These are phyloP conservation scores for Parmelia sp. DNA, from an alignment of 495 filamentous ascomycete genomes.

Conservation along the genomic window DNA sequence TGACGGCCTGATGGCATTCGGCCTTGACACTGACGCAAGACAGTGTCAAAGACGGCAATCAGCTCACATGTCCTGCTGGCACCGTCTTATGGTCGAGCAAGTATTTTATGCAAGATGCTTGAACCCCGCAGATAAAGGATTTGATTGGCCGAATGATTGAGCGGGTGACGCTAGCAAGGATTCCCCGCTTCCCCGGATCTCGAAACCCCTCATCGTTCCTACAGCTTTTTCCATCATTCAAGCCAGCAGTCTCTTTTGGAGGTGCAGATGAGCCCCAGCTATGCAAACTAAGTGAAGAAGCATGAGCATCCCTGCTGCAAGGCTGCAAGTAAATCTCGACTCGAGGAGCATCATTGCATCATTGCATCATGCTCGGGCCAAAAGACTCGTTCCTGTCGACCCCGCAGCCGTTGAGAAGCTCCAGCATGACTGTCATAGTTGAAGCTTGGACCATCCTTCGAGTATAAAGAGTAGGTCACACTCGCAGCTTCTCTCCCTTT, in stretches of 20 bases:
- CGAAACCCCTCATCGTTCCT: not conserved
- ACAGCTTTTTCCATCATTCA: not conserved
- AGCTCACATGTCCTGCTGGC: too few species aligned
- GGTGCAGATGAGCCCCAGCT: not conserved
- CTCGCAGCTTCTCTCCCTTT: not conserved
- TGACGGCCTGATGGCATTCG: too few species aligned
- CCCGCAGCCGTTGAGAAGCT: not conserved
- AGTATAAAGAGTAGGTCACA: constrained; percentile 5
- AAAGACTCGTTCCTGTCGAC: constrained; percentile 5
- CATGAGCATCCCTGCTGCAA: too few species aligned
- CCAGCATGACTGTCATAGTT: not conserved
- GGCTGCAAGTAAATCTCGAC: not conserved
- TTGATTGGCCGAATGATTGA: not conserved
- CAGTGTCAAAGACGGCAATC: too few species aligned
- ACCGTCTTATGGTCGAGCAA: too few species aligned
- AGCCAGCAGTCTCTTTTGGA: not conserved
- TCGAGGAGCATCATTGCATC: too few species aligned
- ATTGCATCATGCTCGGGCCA: constrained; percentile 2
- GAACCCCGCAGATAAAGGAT: not conserved
- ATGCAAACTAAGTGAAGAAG: not conserved
- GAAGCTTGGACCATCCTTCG: not conserved
- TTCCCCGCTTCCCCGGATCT: constrained; percentile 11
- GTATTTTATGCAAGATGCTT: too few species aligned
- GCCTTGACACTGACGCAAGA: too few species aligned
- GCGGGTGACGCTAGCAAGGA: constrained; percentile 4